These are phyloP conservation scores for Colletotrichum sp. DNA, from an alignment of 2,329 filamentous ascomycete genomes.

Conservation along the genomic window DNA sequence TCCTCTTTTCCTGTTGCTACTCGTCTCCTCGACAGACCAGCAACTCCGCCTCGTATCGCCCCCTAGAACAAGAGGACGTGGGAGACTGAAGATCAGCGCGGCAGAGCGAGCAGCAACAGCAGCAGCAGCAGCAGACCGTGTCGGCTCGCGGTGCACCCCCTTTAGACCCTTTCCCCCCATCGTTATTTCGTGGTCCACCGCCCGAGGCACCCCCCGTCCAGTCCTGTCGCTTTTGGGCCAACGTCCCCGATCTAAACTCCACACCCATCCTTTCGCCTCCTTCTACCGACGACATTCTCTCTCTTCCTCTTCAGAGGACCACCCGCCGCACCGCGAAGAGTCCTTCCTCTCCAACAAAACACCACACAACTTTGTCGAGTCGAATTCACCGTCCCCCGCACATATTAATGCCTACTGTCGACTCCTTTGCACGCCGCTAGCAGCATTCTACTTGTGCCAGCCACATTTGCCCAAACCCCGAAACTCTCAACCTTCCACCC, in stretches of 20 bases:
- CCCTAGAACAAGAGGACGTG: background rate
- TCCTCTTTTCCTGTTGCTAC: background rate
- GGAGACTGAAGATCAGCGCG: background rate
- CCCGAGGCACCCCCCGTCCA: constrained; percentile 17
- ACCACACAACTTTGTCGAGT: background rate
- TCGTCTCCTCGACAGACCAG: background rate
- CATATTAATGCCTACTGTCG: background rate
- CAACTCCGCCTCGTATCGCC: background rate
- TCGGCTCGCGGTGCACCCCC: constrained; percentile 5
- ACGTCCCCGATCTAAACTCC: constrained; percentile 21
- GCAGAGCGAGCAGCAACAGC: background rate
- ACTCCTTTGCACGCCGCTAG: background rate
- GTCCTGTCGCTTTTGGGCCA: constrained; percentile 19
- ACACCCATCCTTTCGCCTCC: constrained; percentile 20
- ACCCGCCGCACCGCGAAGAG: constrained; percentile 4
- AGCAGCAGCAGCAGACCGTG: background rate
- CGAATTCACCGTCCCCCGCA: background rate
- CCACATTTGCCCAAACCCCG: background rate
- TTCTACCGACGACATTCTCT: constrained; percentile 19
- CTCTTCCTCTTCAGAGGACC: constrained; percentile 14
- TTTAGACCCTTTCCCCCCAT: constrained; percentile 15
- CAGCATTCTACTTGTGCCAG: constrained; percentile 11
- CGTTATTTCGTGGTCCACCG: constrained; percentile 21
- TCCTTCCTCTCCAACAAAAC: background rate
- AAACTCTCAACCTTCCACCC: constrained; percentile 4